Percentiles rank a stretch among this genome's conserved stretches.
Evolutionary conservation across 192 early-diverging fungal species (phyloP).

Genomic region (Anaeromyces robustus): DNA sequence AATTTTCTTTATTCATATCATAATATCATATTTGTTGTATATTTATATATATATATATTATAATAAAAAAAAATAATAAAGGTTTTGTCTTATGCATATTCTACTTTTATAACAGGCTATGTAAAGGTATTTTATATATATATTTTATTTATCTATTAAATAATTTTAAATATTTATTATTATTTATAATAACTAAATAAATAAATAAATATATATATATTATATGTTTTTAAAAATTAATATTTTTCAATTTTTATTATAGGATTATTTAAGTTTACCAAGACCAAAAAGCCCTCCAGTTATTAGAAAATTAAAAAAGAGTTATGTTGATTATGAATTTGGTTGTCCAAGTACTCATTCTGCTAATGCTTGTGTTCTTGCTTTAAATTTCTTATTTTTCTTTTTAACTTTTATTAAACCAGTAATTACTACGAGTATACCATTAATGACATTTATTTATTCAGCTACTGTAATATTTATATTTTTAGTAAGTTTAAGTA

Average conservation of each 20-base stretch:
- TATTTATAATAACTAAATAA: no score
- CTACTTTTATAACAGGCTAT: neutral
- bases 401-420: conserved; percentile 16
- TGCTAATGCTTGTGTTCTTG: conserved; percentile 62
- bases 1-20: no score
- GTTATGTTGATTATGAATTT: conserved; percentile 44
- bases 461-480: conserved; percentile 29
- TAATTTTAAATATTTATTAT: no score
- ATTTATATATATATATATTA: no score
- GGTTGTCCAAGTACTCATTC: conserved; percentile 87
- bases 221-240: no score
- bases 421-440: neutral
- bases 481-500: conserved; percentile 46
- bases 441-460: conserved; percentile 24
- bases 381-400: conserved; percentile 15
- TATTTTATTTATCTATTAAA: no score
- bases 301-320: neutral
- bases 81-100: neutral
- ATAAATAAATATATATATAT: no score
- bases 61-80: neutral
- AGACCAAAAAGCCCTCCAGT: conserved; percentile 69
- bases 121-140: neutral
- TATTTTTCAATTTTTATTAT: conserved; percentile 5
- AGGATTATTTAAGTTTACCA: conserved; percentile 77
- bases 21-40: no score